Percentiles rank a stretch among this genome's conserved stretches.
phyloP scores from a whole-genome alignment of 1,284 basidiomycete species.

The Mycena citricolor region DNA sequence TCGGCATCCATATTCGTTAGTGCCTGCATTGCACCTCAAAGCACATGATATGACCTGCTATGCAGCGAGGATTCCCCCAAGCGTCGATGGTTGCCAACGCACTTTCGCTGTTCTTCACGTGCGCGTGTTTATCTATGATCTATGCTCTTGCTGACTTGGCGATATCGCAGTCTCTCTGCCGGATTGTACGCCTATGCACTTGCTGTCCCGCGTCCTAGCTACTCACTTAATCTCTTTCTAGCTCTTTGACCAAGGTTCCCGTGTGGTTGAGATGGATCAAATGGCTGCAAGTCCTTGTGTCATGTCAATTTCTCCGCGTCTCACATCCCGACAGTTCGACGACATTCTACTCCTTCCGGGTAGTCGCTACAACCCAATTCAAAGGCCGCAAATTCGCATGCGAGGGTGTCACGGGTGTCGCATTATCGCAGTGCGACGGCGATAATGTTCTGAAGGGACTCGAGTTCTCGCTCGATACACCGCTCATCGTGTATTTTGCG shows the following conservation, averaged over 20 bases:
- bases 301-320: background rate
- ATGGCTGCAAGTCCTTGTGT: conserved; percentile 9
- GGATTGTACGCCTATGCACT: conserved; percentile 15
- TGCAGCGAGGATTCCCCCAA: conserved; percentile 22
- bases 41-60: background rate
- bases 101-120: conserved; percentile 22
- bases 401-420: conserved; percentile 22
- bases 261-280: conserved; percentile 23
- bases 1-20: conserved; percentile 21
- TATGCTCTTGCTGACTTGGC: background rate
- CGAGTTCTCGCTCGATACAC: conserved; percentile 13
- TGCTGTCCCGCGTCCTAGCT: background rate
- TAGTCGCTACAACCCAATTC: conserved; percentile 23
- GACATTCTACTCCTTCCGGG: conserved; percentile 22
- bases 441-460: conserved; percentile 19
- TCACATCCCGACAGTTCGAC: conserved; percentile 9
- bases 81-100: conserved; percentile 19
- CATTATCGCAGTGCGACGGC: conserved; percentile 18
- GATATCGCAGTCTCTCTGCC: conserved; percentile 10
- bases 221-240: conserved; percentile 1
- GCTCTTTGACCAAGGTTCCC: conserved; percentile 18
- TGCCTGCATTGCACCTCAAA: background rate
- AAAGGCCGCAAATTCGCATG: conserved; percentile 20
- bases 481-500: conserved; percentile 20
- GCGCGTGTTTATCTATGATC: background rate